Evolutionary conservation across 495 filamentous ascomycete species (phyloP).

Genomic region (Penicillium waksmanii): DNA sequence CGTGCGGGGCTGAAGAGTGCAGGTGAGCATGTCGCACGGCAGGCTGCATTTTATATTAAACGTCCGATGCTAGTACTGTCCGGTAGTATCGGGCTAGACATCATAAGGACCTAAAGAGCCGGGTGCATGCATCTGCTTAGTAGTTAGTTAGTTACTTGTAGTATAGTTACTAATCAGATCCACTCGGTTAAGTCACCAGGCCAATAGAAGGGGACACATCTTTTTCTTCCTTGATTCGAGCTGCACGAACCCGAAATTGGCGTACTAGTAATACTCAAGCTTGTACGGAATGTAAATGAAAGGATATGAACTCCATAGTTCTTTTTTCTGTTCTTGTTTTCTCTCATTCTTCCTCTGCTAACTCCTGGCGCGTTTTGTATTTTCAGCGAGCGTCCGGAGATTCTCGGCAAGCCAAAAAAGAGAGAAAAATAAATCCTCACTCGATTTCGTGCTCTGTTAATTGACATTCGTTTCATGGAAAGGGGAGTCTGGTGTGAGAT

Average conservation of each 20-base stretch:
- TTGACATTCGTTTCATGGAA: too few relatives aligned
- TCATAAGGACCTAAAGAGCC: neutral
- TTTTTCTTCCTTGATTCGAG: neutral
- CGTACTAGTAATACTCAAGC: neutral
- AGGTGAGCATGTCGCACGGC: neutral
- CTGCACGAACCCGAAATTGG: neutral
- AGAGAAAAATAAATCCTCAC: too few relatives aligned
- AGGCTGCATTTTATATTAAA: slow-evolving; percentile 6
- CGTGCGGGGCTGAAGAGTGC: neutral
- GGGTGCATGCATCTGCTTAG: neutral
- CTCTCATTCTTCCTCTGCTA: too few relatives aligned
- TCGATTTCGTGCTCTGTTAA: too few relatives aligned
- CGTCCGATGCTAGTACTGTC: neutral
- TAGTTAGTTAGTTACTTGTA: too few relatives aligned
- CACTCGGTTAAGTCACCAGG: neutral
- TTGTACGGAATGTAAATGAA: too few relatives aligned
- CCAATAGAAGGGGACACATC: neutral
- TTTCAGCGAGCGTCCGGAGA: too few relatives aligned
- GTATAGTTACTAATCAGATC: neutral
- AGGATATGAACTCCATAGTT: too few relatives aligned
- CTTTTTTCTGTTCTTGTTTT: too few relatives aligned
- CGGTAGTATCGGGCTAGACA: neutral
- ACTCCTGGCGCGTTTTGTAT: too few relatives aligned
- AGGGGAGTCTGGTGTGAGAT: too few relatives aligned
- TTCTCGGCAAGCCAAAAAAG: too few relatives aligned